Conservation (phyloP, 345 rosid genomes). For the Citrus unshiu region DNA sequence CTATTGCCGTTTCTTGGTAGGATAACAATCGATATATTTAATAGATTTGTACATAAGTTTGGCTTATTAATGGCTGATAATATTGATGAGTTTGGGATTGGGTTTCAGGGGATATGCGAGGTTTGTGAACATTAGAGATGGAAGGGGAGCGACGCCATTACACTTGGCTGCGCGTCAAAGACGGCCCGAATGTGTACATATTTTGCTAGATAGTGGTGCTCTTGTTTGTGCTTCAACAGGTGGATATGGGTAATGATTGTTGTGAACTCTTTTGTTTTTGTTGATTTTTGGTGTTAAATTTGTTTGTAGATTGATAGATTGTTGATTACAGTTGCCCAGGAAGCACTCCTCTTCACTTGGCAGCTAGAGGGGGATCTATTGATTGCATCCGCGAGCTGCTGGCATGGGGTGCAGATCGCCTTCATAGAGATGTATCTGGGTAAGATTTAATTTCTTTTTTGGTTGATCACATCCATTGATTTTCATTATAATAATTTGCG, state of each 20-base stretch:
- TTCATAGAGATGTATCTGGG: slow-evolving; percentile 94
- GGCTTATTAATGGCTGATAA: background rate
- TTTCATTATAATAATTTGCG: background rate
- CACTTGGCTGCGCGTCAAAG: slow-evolving; percentile 93
- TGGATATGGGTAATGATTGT: slow-evolving; percentile 69
- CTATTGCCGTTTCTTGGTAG: slow-evolving; percentile 80
- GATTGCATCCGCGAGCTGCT: slow-evolving; percentile 86
- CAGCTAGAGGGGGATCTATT: slow-evolving; percentile 96
- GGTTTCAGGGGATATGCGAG: slow-evolving; percentile 79
- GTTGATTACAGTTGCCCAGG: slow-evolving; percentile 65
- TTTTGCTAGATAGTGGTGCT: slow-evolving; percentile 78
- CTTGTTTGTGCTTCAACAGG: slow-evolving; percentile 95
- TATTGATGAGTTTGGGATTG: slow-evolving; percentile 12
- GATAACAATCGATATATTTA: slow-evolving; percentile 5
- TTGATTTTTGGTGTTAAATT: background rate
- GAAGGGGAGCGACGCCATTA: slow-evolving; percentile 88
- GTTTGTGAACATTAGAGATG: slow-evolving; percentile 93
- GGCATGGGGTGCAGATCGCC: slow-evolving; percentile 99
- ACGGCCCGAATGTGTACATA: slow-evolving; percentile 82
- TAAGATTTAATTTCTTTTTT: slow-evolving; percentile 22
- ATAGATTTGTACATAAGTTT: background rate
- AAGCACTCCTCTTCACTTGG: slow-evolving; percentile 97
- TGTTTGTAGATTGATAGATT: slow-evolving; percentile 13
- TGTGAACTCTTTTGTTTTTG: background rate
- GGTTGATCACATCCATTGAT: background rate